These are phyloP conservation scores for Hymenoscyphus linearis DNA, from an alignment of 2,329 filamentous ascomycete genomes.

Conservation along the genomic window DNA sequence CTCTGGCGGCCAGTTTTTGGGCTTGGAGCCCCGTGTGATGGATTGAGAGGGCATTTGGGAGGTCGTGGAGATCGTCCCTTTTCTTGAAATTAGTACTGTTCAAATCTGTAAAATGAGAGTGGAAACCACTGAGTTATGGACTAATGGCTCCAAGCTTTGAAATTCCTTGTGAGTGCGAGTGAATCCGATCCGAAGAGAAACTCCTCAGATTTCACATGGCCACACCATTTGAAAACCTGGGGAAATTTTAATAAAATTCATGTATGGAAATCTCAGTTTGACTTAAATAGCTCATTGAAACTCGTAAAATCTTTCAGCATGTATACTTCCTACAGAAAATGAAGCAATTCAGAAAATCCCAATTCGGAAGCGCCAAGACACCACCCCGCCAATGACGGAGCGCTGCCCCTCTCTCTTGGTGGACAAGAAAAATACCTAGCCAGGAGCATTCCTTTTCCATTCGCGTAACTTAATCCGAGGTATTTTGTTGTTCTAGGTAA, in stretches of 20 bases:
- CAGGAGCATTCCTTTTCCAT: too few relatives aligned
- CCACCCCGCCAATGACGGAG: background rate
- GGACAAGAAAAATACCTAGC: too few relatives aligned
- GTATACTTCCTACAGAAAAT: background rate
- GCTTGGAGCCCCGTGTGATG: conserved; percentile 21
- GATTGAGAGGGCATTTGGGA: conserved; percentile 8
- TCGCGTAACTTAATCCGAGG: too few relatives aligned
- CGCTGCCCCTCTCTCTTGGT: too few relatives aligned
- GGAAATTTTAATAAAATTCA: too few relatives aligned
- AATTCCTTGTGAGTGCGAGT: background rate
- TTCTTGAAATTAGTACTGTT: background rate
- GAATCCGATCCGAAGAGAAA: background rate
- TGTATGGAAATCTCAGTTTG: too few relatives aligned
- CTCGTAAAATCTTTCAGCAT: too few relatives aligned
- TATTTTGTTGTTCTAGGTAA: too few relatives aligned
- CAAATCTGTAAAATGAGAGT: background rate
- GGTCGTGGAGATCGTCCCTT: background rate
- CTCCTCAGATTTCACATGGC: background rate
- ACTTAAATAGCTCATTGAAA: background rate
- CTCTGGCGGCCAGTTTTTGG: conserved; percentile 53
- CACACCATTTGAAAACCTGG: background rate
- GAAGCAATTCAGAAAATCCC: conserved; percentile 5
- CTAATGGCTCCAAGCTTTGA: too few relatives aligned
- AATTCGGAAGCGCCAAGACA: background rate
- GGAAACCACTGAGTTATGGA: background rate